Evolutionary conservation across 2,329 filamentous ascomycete species (phyloP).

Genomic region (Tympanopsis confertula): DNA sequence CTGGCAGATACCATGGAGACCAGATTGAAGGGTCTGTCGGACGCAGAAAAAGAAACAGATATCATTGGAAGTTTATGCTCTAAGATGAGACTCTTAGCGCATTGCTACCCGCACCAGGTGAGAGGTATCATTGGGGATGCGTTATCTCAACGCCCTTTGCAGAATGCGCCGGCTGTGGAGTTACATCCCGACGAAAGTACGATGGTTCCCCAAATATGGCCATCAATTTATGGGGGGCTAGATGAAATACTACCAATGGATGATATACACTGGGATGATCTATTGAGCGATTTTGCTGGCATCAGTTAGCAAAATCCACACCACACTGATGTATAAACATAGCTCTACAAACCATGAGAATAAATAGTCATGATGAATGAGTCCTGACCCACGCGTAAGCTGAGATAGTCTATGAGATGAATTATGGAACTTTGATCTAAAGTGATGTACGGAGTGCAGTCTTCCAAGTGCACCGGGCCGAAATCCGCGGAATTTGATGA

Average conservation of each 20-base stretch:
- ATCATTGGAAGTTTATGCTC: conserved; percentile 9
- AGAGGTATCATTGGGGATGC: conserved; percentile 5
- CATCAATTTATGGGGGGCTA: conserved; percentile 4
- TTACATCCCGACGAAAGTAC: conserved; percentile 1
- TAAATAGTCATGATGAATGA: too few species aligned
- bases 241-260: conserved; percentile 6
- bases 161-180: not conserved
- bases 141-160: not conserved
- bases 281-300: conserved; percentile 10
- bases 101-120: conserved; percentile 11
- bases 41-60: conserved; percentile 8
- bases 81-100: conserved; percentile 10
- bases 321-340: too few species aligned
- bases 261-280: conserved; percentile 10
- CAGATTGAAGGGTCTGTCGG: conserved; percentile 6
- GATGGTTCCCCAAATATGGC: conserved; percentile 1
- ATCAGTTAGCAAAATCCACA: too few species aligned
- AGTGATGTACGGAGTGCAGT: too few species aligned
- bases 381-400: too few species aligned
- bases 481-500: too few species aligned
- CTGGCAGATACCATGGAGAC: conserved; percentile 7
- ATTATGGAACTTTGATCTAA: too few species aligned
- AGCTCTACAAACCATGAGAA: too few species aligned
- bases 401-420: too few species aligned
- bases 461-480: too few species aligned